Evolutionary conservation across 225 moss, liverwort and hornwort species (phyloP).

Genomic region (Asterella californica): DNA sequence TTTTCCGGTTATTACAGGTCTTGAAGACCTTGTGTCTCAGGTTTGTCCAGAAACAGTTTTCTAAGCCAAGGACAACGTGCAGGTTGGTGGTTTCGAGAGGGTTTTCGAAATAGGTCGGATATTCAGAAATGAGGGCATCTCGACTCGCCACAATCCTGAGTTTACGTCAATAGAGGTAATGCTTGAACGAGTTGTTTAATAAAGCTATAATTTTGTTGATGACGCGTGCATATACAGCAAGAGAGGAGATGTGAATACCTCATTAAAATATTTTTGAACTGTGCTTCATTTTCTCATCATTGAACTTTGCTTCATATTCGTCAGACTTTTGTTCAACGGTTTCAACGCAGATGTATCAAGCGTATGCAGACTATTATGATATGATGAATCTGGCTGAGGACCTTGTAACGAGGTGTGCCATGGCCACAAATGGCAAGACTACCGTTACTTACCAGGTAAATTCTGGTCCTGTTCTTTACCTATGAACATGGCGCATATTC

Average conservation of each 20-base stretch:
- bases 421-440: slow-evolving; percentile 57
- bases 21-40: neutral
- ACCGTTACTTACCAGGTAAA: slow-evolving; percentile 80
- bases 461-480: neutral
- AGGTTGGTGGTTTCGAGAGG: slow-evolving; percentile 99
- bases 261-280: neutral
- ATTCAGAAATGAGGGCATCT: slow-evolving; percentile 94
- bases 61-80: slow-evolving; percentile 16
- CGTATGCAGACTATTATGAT: slow-evolving; percentile 93
- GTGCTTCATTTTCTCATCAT: neutral
- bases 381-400: slow-evolving; percentile 99
- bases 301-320: neutral
- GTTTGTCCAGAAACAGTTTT: neutral
- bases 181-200: neutral
- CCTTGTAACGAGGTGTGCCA: slow-evolving; percentile 70
- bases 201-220: neutral
- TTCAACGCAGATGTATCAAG: slow-evolving; percentile 81
- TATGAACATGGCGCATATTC: neutral
- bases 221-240: neutral
- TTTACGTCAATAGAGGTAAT: slow-evolving; percentile 94
- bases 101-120: slow-evolving; percentile 97
- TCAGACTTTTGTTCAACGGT: neutral
- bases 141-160: slow-evolving; percentile 98
- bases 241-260: neutral
- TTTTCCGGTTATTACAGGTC: neutral